phyloP scores from a whole-genome alignment of 139 green algal genomes.

The Ulvella scutata region DNA sequence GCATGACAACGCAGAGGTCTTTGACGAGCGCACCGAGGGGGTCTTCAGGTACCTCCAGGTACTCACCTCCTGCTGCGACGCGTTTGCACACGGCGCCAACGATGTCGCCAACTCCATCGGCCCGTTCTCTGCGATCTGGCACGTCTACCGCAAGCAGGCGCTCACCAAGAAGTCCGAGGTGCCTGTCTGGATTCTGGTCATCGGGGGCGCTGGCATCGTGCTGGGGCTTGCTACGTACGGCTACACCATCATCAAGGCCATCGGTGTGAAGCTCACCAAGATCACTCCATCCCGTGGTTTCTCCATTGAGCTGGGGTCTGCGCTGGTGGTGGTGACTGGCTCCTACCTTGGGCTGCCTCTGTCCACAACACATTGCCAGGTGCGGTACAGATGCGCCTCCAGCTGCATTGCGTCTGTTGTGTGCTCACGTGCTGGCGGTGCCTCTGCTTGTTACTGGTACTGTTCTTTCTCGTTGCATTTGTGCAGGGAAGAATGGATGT shows the following conservation, averaged over 20 bases:
- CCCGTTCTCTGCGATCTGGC: conserved; percentile 50
- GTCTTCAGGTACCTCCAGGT: conserved; percentile 51
- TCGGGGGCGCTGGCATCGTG: conserved; percentile 59
- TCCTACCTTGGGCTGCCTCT: conserved; percentile 46
- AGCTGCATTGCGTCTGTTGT: too few relatives aligned
- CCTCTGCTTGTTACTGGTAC: too few relatives aligned
- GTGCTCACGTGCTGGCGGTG: too few relatives aligned
- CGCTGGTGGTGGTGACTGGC: conserved; percentile 33
- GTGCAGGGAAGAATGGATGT: too few relatives aligned
- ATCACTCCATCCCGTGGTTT: conserved; percentile 43
- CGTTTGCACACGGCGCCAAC: conserved; percentile 75
- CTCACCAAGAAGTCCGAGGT: conserved; percentile 6
- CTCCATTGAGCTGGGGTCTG: conserved; percentile 38
- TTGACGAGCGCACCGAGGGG: conserved; percentile 31
- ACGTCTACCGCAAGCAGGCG: neutral
- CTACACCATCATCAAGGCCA: conserved; percentile 14
- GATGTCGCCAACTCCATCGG: conserved; percentile 71
- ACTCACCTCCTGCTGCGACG: conserved; percentile 61
- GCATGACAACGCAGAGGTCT: conserved; percentile 30
- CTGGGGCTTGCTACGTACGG: conserved; percentile 51
- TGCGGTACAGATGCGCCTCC: too few relatives aligned
- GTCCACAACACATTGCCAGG: conserved; percentile 54
- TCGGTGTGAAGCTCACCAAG: conserved; percentile 38
- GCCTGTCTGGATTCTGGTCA: conserved; percentile 51
- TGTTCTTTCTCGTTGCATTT: too few relatives aligned